phyloP scores from a whole-genome alignment of 352 stramenopile species.

The Phytophthora palmivora region DNA sequence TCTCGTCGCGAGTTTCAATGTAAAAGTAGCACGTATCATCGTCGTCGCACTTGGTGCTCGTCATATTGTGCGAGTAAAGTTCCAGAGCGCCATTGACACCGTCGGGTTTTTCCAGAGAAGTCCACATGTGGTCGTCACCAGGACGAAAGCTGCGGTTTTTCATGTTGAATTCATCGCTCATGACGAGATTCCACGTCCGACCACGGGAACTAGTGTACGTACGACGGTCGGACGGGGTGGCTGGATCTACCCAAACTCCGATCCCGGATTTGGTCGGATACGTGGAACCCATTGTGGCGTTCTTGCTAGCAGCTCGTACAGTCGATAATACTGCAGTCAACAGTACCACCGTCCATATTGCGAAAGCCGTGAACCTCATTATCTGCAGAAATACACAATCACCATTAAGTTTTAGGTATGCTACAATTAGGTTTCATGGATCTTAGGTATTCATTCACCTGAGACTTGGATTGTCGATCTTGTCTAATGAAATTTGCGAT shows the following conservation, averaged over 20 bases:
- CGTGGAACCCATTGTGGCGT: conserved; percentile 19
- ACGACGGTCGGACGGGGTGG: conserved; percentile 48
- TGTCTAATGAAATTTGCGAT: conserved; percentile 31
- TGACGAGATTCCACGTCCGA: conserved; percentile 70
- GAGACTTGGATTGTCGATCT: conserved; percentile 25
- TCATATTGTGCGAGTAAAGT: conserved; percentile 91
- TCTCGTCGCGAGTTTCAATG: conserved; percentile 48
- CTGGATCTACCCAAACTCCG: conserved; percentile 62
- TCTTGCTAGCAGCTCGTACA: conserved; percentile 13
- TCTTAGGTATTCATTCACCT: conserved; percentile 2
- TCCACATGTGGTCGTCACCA: conserved; percentile 95
- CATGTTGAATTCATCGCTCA: conserved; percentile 96
- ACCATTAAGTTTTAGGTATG: conserved; percentile 1
- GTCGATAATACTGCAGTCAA: conserved; percentile 10
- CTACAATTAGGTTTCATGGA: neutral
- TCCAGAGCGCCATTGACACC: conserved; percentile 91
- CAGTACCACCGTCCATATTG: conserved; percentile 19
- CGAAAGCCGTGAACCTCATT: conserved; percentile 26
- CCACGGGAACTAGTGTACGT: conserved; percentile 57
- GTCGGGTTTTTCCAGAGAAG: conserved; percentile 94
- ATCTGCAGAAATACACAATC: conserved; percentile 1
- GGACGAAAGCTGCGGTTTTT: conserved; percentile 92
- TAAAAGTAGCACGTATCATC: conserved; percentile 61
- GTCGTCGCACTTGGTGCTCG: conserved; percentile 53
- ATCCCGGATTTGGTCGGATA: conserved; percentile 47